Evolutionary conservation across 169 alveolate species (phyloP).

Genomic region (Cardiosporidium cionae): DNA sequence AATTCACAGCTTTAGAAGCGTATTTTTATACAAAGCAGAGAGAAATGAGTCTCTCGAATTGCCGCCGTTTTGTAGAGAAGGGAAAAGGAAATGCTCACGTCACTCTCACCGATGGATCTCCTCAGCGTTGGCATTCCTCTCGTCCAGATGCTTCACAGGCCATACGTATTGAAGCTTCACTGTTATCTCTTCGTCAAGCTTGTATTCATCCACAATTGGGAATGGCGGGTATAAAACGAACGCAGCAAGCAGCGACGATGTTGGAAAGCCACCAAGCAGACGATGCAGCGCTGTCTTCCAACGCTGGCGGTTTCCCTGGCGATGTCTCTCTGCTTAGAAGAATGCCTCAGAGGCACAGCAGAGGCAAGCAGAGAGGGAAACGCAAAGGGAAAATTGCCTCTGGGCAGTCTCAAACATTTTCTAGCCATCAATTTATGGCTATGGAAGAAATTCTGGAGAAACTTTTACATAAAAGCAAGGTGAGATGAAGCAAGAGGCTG

Average conservation of each 20-base stretch:
- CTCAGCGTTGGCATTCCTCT: no score
- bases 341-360: no score
- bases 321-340: no score
- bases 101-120: neutral
- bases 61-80: no score
- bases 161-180: neutral
- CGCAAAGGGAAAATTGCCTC: neutral
- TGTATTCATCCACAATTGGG: neutral
- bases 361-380: neutral
- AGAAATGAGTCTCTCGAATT: no score
- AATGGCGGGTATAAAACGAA: neutral
- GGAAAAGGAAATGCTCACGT: no score
- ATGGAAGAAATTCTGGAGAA: neutral
- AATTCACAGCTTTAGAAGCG: neutral
- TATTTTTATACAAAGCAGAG: neutral
- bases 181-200: neutral
- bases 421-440: neutral
- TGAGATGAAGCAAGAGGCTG: neutral
- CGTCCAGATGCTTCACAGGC: no score
- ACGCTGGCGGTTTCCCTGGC: no score
- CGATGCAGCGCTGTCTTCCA: no score
- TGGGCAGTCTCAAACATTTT: neutral
- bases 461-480: neutral
- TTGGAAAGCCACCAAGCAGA: no score
- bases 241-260: neutral